phyloP scores from a whole-genome alignment of 305 asterid genomes.

The Fraxinus ornus region DNA sequence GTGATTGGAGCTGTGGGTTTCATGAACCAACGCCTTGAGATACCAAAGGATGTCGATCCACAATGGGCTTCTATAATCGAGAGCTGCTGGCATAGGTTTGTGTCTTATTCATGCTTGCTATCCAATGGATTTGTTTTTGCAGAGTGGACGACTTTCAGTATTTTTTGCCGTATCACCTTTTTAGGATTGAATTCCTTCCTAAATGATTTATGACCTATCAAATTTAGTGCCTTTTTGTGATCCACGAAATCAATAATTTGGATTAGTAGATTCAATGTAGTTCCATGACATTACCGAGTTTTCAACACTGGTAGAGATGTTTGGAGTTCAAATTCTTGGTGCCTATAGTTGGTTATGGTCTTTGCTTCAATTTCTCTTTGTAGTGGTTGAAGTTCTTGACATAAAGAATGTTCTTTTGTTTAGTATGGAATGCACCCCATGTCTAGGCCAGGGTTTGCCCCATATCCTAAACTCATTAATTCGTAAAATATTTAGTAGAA shows the following conservation, averaged over 20 bases:
- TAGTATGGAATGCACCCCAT: too few species aligned
- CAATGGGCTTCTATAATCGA: constrained; percentile 80
- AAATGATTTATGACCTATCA: not conserved
- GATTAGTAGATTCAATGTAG: not conserved
- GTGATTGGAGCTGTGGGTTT: constrained; percentile 96
- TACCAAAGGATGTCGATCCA: constrained; percentile 72
- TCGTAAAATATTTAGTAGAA: too few species aligned
- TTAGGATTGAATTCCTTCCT: not conserved
- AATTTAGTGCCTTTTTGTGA: not conserved
- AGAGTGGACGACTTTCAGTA: not conserved
- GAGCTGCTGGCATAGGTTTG: constrained; percentile 85
- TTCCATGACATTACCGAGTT: not conserved
- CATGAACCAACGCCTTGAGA: constrained; percentile 85
- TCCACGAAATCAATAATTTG: not conserved
- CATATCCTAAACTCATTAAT: too few species aligned
- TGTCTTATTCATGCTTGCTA: constrained; percentile 1
- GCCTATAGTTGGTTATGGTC: not conserved
- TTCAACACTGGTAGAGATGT: not conserved
- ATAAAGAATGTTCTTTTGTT: not conserved
- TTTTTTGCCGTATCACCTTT: not conserved
- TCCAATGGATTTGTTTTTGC: not conserved
- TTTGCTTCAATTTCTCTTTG: not conserved
- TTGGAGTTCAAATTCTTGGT: not conserved
- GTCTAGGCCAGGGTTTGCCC: too few species aligned
- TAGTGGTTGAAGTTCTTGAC: not conserved